Percentiles rank a stretch among this genome's conserved stretches.
Evolutionary conservation across 148 eudicot species (phyloP).

Genomic region (Gaultheria prostrata): DNA sequence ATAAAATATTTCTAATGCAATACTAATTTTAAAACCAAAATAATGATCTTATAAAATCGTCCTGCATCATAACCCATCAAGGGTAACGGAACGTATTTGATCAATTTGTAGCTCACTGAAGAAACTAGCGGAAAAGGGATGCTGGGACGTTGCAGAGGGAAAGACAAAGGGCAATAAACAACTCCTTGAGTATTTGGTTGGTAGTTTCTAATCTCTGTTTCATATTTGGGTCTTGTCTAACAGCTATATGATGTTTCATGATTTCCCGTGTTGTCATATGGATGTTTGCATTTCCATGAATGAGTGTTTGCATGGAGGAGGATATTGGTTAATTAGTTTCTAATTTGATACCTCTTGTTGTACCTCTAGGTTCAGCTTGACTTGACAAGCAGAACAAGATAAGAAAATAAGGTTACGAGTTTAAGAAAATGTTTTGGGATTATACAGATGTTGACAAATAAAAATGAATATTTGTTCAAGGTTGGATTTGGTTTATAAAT

Average conservation of each 20-base stretch:
- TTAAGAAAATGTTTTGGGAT: neutral
- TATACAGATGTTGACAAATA: neutral
- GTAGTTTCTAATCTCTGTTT: slow-evolving; percentile 22
- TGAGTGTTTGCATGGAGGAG: neutral
- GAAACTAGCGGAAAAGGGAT: slow-evolving; percentile 92
- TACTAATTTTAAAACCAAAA: too few species aligned
- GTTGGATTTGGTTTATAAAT: neutral
- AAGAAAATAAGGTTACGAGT: neutral
- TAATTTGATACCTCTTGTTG: neutral
- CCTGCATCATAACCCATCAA: neutral
- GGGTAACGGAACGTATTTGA: slow-evolving; percentile 16
- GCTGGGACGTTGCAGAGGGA: slow-evolving; percentile 93
- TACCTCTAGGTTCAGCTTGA: neutral
- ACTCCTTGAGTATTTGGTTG: slow-evolving; percentile 81
- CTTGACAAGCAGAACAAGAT: neutral
- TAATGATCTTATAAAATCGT: too few species aligned
- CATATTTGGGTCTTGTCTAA: neutral
- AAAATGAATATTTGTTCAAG: neutral
- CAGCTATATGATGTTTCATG: neutral
- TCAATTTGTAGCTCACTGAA: slow-evolving; percentile 63
- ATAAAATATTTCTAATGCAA: too few species aligned
- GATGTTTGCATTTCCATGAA: too few species aligned
- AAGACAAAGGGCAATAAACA: slow-evolving; percentile 58
- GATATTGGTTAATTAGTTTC: neutral
- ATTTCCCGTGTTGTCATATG: neutral